Percentiles rank a stretch among this genome's conserved stretches.
Evolutionary conservation across 129 eudicot genomes (phyloP).

Genomic region (Glebionis coronaria): DNA sequence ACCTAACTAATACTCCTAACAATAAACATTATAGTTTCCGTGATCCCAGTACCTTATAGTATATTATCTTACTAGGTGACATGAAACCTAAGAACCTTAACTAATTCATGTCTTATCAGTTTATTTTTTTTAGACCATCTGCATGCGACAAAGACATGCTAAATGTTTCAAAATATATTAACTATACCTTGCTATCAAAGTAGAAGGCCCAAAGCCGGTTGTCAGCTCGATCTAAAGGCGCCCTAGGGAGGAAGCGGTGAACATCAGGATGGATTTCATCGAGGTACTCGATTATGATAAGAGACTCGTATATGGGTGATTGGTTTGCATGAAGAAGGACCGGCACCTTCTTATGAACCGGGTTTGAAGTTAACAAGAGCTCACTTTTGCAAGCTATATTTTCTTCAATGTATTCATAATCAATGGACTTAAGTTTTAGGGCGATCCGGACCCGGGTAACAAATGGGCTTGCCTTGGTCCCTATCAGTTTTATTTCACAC

Average conservation of each 20-base stretch:
- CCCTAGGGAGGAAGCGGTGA: slow-evolving; percentile 28
- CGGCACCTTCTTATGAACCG: slow-evolving; percentile 29
- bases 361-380: slow-evolving; percentile 29
- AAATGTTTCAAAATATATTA: no score
- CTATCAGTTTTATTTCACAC: slow-evolving; percentile 28
- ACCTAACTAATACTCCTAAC: no score
- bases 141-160: no score
- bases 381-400: slow-evolving; percentile 22
- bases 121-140: no score
- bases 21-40: no score
- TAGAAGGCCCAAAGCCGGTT: slow-evolving; percentile 23
- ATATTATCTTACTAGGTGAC: no score
- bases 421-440: slow-evolving; percentile 31
- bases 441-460: slow-evolving; percentile 27
- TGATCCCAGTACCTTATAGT: no score
- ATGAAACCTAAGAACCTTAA: no score
- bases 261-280: slow-evolving; percentile 26
- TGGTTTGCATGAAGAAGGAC: slow-evolving; percentile 28
- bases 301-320: slow-evolving; percentile 24
- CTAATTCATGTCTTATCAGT: no score
- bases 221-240: slow-evolving; percentile 14
- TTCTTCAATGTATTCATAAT: slow-evolving; percentile 28
- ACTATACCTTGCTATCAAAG: slow-evolving; percentile 31
- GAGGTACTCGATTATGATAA: slow-evolving; percentile 27
- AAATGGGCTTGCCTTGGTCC: slow-evolving; percentile 24